Evolutionary conservation across 441 rosid species (phyloP), one percentile per base, ranked within the genome.

Genomic region (Francoa sonchifolia): DNA sequence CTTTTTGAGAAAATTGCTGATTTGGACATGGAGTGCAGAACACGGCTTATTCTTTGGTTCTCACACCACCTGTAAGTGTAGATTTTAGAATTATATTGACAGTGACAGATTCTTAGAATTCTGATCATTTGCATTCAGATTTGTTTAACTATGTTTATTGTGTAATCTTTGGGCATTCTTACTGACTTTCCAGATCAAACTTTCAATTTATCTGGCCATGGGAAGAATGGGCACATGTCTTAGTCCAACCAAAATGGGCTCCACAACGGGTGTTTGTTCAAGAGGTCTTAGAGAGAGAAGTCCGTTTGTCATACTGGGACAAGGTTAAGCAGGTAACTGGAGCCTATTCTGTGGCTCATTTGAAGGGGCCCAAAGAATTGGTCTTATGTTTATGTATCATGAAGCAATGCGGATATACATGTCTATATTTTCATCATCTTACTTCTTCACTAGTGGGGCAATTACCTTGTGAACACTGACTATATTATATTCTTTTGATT

Each of bases 171-270:
- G 7, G 3, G n/a, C 19, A 37, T 27, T 49, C 61, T 51, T 62
- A 29, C 33, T 51, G 30, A 34, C 15, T 47, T 52, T 56, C 29
- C 74, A 92, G 99, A 55, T 92, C 99, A 50, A 92, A 92, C 61
- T 92, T 92, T 58, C 97, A 92, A 52, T 87, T 87, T 69, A 84
- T 87, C 54, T 92, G 99, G 99, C 99, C 99, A 4, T 92, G 99
- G 99, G 99, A 92, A 65, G 99, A 92, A 59, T 92, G 99, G 99
- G 94, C 84, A 44, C 70, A 70, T 72, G 97, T 92, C 54, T 58
- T 92, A 50, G 94, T 75, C 62, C 94, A 87, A 42, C 97, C 97
- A 48, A 81, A 73, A 55, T 92, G 99, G 99, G 97, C 94, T 21
- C 99, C 99, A 30, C 90, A 92, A 64, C 95, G 94, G 19, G 92